Percentiles rank a stretch among this genome's conserved stretches.
These are phyloP conservation scores for Apiotrichum gracile DNA, from an alignment of 1,284 basidiomycete genomes.

Conservation along the genomic window DNA sequence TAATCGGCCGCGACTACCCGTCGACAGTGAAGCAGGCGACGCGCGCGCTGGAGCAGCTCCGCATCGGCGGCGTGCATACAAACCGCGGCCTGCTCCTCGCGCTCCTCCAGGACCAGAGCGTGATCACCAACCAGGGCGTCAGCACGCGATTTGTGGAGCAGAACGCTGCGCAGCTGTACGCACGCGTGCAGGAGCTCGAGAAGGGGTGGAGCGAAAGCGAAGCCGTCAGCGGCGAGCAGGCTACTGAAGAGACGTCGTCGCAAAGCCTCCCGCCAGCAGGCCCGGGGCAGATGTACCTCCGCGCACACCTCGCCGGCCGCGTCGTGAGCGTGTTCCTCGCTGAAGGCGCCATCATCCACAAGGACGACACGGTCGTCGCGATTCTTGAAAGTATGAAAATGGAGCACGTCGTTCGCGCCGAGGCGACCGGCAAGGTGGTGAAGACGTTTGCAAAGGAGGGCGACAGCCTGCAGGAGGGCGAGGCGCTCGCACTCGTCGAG, in stretches of 20 bases:
- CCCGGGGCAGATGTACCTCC: conserved; percentile 12
- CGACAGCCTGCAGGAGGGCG: conserved; percentile 15
- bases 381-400: conserved; percentile 21
- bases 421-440: conserved; percentile 4
- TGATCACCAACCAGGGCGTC: conserved; percentile 7
- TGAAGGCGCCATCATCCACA: conserved; percentile 3
- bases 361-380: conserved; percentile 11
- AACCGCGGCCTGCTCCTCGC: conserved; percentile 15
- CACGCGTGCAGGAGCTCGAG: conserved; percentile 6
- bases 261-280: conserved; percentile 14
- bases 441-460: conserved; percentile 6
- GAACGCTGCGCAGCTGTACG: conserved; percentile 2
- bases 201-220: neutral
- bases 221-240: neutral
- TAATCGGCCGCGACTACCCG: conserved; percentile 6
- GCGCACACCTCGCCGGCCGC: conserved; percentile 15
- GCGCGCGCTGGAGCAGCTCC: conserved; percentile 11
- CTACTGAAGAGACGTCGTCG: no score
- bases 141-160: conserved; percentile 15
- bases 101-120: conserved; percentile 9
- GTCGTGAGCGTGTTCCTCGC: conserved; percentile 7
- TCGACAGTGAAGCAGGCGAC: conserved; percentile 4
- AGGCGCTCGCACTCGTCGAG: conserved; percentile 7
- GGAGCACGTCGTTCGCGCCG: conserved; percentile 16
- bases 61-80: conserved; percentile 11